phyloP scores from a whole-genome alignment of 768 basidiomycete species.

The Lentinus tigrinus region DNA sequence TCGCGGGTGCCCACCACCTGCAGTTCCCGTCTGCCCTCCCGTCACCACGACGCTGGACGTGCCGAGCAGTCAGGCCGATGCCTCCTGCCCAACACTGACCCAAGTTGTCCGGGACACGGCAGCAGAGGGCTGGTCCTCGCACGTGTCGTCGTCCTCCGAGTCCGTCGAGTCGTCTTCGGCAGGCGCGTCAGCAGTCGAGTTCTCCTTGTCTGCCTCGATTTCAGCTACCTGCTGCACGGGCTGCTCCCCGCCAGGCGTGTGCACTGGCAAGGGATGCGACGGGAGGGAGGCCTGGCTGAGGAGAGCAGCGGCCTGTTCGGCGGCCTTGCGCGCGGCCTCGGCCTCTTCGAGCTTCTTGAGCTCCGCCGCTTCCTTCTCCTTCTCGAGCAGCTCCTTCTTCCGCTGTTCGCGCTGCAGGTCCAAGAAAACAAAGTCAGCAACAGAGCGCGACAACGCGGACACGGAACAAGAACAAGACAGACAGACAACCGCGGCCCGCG shows the following conservation, averaged over 20 bases:
- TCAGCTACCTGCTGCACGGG: constrained; percentile 1
- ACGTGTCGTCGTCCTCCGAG: constrained; percentile 25
- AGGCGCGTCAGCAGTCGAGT: constrained; percentile 28
- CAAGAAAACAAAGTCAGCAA: constrained; percentile 1
- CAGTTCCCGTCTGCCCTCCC: background rate
- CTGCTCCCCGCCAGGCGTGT: background rate
- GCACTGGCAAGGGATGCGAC: background rate
- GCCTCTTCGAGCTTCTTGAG: constrained; percentile 65
- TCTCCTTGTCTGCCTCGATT: constrained; percentile 23
- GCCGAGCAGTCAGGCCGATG: constrained; percentile 18
- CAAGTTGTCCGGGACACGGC: constrained; percentile 3
- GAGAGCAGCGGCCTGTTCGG: constrained; percentile 16
- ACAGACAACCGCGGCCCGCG: background rate
- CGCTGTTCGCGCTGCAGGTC: constrained; percentile 41
- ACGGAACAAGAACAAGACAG: background rate
- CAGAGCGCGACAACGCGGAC: background rate
- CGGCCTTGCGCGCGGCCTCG: constrained; percentile 35
- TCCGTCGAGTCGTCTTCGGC: constrained; percentile 43
- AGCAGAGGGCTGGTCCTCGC: constrained; percentile 22
- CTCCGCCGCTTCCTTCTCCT: constrained; percentile 60
- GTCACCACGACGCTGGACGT: constrained; percentile 1
- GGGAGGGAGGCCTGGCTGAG: background rate
- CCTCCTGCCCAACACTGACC: constrained; percentile 10
- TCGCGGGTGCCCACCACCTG: background rate
- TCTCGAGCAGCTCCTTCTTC: constrained; percentile 41